Conservation (phyloP, 2,329 filamentous ascomycete species). For the Xylaria multiplex region DNA sequence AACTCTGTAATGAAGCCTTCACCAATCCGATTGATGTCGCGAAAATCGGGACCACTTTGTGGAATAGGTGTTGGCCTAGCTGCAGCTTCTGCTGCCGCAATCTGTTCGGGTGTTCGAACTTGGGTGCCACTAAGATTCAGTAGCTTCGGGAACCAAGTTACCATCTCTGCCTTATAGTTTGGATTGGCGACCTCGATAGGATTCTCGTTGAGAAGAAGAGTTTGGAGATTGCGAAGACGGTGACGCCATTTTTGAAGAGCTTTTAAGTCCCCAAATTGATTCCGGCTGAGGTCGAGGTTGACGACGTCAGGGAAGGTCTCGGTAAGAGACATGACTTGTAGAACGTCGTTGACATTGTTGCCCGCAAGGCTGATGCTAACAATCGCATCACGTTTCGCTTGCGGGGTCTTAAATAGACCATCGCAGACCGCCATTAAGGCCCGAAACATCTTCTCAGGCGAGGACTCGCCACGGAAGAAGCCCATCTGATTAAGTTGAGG, state of each 20-base stretch:
- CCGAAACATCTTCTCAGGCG: conserved; percentile 87
- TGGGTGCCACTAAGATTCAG: conserved; percentile 78
- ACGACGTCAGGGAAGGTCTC: conserved; percentile 85
- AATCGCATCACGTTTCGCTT: conserved; percentile 81
- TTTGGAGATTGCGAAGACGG: conserved; percentile 81
- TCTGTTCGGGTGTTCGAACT: conserved; percentile 77
- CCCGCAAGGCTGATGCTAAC: conserved; percentile 82
- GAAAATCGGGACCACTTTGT: conserved; percentile 73
- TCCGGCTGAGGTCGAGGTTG: conserved; percentile 89
- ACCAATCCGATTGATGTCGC: conserved; percentile 78
- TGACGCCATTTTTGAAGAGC: conserved; percentile 79
- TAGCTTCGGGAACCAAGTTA: conserved; percentile 85
- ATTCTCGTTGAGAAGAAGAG: conserved; percentile 81
- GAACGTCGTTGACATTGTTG: conserved; percentile 80
- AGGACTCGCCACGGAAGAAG: conserved; percentile 76
- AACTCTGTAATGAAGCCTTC: conserved; percentile 80
- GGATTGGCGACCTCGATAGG: conserved; percentile 72
- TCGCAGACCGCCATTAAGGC: conserved; percentile 90
- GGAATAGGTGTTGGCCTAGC: conserved; percentile 68
- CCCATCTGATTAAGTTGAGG: conserved; percentile 76
- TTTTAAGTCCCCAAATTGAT: conserved; percentile 75
- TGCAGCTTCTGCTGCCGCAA: conserved; percentile 64
- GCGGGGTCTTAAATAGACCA: conserved; percentile 74
- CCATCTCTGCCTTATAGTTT: conserved; percentile 73
- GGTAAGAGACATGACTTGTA: conserved; percentile 77